Evolutionary conservation across 2,329 filamentous ascomycete genomes (phyloP).

Genomic region (Neobulgaria alba): DNA sequence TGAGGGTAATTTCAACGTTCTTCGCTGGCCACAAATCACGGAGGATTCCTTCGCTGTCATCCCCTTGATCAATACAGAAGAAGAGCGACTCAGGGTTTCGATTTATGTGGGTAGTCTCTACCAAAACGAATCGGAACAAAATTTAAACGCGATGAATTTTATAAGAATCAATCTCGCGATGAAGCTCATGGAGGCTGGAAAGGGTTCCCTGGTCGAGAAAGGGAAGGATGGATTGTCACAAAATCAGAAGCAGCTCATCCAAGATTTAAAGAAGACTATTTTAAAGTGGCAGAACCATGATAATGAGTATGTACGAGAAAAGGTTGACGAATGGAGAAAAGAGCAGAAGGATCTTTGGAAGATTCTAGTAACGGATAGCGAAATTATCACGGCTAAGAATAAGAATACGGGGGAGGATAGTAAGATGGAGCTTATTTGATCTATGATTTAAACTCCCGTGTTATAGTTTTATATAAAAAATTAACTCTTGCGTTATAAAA

Average conservation of each 20-base stretch:
- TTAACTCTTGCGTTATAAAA: too few species aligned
- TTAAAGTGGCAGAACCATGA: conserved; percentile 7
- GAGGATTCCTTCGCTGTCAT: not conserved
- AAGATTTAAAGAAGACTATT: conserved; percentile 2
- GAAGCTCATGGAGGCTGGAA: not conserved
- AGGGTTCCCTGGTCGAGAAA: not conserved
- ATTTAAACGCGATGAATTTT: not conserved
- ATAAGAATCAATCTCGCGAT: not conserved
- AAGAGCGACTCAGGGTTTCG: not conserved
- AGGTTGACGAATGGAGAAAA: conserved; percentile 9
- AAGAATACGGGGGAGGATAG: too few species aligned
- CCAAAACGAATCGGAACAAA: not conserved
- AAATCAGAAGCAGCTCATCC: not conserved
- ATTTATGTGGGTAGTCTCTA: not conserved
- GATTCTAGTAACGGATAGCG: conserved; percentile 1
- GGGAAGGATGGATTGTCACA: not conserved
- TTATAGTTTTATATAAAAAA: too few species aligned
- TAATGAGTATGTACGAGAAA: conserved; percentile 9
- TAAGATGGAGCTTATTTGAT: too few species aligned
- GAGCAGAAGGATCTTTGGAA: conserved; percentile 2
- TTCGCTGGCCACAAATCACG: not conserved
- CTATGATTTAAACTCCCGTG: too few species aligned
- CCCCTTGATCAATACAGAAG: not conserved
- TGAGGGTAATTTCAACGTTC: not conserved
- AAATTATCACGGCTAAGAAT: too few species aligned